Evolutionary conservation across 2,329 filamentous ascomycete genomes (phyloP).

Genomic region (Paracoccidioides lutzii): DNA sequence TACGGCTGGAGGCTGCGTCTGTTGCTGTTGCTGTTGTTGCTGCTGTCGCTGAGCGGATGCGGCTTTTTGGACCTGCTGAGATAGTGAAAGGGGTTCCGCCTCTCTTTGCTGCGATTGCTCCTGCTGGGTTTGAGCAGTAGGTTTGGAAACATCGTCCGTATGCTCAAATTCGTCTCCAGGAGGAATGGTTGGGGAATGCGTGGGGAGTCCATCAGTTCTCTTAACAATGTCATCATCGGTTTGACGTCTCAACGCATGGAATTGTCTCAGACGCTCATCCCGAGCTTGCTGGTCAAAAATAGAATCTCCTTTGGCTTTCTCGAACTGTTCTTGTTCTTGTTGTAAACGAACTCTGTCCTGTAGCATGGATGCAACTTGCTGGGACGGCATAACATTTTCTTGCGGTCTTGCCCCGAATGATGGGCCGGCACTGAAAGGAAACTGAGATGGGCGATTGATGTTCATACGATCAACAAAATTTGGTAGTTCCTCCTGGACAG

Average conservation of each 20-base stretch:
- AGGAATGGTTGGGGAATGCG: slow-evolving; percentile 24
- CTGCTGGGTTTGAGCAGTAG: slow-evolving; percentile 17
- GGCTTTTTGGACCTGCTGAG: slow-evolving; percentile 74
- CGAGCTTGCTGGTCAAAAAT: slow-evolving; percentile 40
- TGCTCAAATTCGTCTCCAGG: slow-evolving; percentile 16
- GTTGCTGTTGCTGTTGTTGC: slow-evolving; percentile 26
- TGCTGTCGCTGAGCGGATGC: slow-evolving; percentile 31
- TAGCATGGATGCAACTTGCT: slow-evolving; percentile 48
- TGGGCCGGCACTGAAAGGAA: slow-evolving; percentile 35
- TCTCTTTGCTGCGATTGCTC: slow-evolving; percentile 12
- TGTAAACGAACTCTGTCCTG: slow-evolving; percentile 48
- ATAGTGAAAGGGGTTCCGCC: slow-evolving; percentile 50
- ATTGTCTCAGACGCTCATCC: slow-evolving; percentile 65
- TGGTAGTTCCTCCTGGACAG: slow-evolving; percentile 60
- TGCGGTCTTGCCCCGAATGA: slow-evolving; percentile 35
- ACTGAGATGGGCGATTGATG: slow-evolving; percentile 38
- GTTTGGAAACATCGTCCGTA: slow-evolving; percentile 16
- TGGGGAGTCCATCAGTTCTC: slow-evolving; percentile 29
- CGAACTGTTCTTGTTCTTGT: slow-evolving; percentile 48
- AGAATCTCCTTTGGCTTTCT: slow-evolving; percentile 28
- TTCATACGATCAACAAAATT: slow-evolving; percentile 53
- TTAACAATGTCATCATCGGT: slow-evolving; percentile 37
- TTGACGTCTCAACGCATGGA: slow-evolving; percentile 62
- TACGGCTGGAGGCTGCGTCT: slow-evolving; percentile 24
- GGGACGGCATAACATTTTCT: slow-evolving; percentile 35